These are phyloP conservation scores for Claviceps purpurea DNA, from an alignment of 2,329 filamentous ascomycete genomes.

Conservation along the genomic window DNA sequence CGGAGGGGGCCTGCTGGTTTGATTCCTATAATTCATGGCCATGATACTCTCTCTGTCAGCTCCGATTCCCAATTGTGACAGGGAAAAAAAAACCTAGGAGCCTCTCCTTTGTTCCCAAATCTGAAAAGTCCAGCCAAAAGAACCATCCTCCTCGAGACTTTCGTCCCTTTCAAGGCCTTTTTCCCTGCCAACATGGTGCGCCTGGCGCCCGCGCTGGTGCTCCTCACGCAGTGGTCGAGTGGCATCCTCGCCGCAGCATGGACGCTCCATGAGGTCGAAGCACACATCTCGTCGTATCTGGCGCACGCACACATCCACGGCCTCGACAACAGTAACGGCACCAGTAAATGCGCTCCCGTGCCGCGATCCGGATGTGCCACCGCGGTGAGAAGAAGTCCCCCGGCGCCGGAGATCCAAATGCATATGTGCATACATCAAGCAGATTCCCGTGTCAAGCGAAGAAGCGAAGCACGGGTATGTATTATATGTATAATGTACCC, in stretches of 20 bases:
- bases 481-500: background rate
- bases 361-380: conserved; percentile 1
- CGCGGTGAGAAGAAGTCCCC: conserved; percentile 1
- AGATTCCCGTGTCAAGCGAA: no score
- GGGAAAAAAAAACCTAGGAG: no score
- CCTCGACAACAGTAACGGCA: conserved; percentile 1
- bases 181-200: background rate
- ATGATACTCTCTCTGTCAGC: background rate
- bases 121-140: no score
- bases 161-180: no score
- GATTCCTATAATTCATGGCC: no score
- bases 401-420: background rate
- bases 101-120: no score
- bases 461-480: no score
- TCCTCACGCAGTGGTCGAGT: background rate
- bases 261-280: conserved; percentile 6
- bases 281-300: conserved; percentile 7
- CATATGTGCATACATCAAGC: background rate
- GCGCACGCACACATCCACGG: background rate
- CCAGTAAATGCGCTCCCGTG: background rate
- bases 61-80: no score
- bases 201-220: background rate
- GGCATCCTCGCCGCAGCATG: background rate
- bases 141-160: no score
- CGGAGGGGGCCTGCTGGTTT: no score